These are phyloP conservation scores for Viola pubescens DNA, from an alignment of 441 rosid genomes.

Conservation along the genomic window DNA sequence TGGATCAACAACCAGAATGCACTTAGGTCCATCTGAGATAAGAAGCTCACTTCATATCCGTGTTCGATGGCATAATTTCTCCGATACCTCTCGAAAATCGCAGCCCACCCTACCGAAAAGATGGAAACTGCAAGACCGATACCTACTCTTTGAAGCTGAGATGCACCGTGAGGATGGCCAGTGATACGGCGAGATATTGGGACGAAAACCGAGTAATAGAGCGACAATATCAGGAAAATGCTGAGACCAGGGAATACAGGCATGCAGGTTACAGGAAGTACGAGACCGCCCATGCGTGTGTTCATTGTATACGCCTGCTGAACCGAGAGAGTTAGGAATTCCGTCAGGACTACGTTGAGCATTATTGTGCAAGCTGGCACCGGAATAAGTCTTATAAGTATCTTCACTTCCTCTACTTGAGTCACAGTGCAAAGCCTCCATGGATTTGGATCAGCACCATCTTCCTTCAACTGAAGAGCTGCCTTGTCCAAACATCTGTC, in stretches of 20 bases:
- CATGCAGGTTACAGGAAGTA: conserved; percentile 90
- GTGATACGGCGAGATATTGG: conserved; percentile 65
- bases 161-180: conserved; percentile 85
- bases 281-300: conserved; percentile 59
- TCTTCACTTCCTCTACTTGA: conserved; percentile 96
- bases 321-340: conserved; percentile 80
- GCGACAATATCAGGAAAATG: conserved; percentile 63
- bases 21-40: conserved; percentile 62
- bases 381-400: conserved; percentile 64
- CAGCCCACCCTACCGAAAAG: conserved; percentile 69
- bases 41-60: conserved; percentile 47
- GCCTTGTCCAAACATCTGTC: conserved; percentile 89
- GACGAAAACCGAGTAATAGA: conserved; percentile 68
- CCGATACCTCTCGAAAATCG: conserved; percentile 62
- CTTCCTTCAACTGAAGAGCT: conserved; percentile 76
- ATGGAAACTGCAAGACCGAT: conserved; percentile 74
- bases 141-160: conserved; percentile 94
- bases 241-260: conserved; percentile 88
- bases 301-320: conserved; percentile 87
- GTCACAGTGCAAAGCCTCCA: conserved; percentile 93
- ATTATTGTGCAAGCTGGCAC: conserved; percentile 71
- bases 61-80: conserved; percentile 63
- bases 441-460: conserved; percentile 54
- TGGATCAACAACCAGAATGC: conserved; percentile 86
- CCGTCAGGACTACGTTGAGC: conserved; percentile 60